These are phyloP conservation scores for Sordaria brevicollis DNA, from an alignment of 495 filamentous ascomycete genomes.

Conservation along the genomic window DNA sequence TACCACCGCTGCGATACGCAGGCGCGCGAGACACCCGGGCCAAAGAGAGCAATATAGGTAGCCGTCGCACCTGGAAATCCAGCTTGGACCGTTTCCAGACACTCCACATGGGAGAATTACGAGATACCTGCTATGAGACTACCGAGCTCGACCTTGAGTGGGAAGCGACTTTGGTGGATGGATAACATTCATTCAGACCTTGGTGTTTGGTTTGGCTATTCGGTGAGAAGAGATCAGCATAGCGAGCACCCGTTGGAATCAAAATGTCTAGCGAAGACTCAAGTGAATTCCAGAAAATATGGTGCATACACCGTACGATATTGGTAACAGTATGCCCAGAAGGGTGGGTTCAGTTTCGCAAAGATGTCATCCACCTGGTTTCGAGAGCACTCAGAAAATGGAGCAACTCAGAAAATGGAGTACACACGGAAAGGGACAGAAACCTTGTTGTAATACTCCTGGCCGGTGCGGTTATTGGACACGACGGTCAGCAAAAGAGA, in stretches of 20 bases:
- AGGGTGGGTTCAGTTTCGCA: neutral
- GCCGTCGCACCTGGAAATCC: neutral
- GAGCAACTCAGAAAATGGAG: no score
- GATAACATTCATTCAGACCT: neutral
- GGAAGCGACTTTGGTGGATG: neutral
- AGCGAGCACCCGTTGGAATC: neutral
- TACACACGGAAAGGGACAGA: no score
- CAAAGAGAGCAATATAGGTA: neutral
- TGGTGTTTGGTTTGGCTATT: neutral
- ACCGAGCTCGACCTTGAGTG: neutral
- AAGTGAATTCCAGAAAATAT: neutral
- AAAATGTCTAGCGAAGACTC: neutral
- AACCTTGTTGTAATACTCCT: no score
- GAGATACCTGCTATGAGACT: neutral
- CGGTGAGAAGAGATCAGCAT: neutral
- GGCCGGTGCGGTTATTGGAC: no score
- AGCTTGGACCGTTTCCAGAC: neutral
- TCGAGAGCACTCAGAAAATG: neutral
- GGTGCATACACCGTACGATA: neutral
- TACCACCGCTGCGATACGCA: neutral
- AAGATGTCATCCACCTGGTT: neutral
- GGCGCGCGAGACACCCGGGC: neutral
- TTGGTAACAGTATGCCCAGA: neutral
- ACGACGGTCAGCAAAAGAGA: no score
- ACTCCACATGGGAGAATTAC: neutral